phyloP scores from a whole-genome alignment of 768 basidiomycete genomes.

The Trametes maxima region DNA sequence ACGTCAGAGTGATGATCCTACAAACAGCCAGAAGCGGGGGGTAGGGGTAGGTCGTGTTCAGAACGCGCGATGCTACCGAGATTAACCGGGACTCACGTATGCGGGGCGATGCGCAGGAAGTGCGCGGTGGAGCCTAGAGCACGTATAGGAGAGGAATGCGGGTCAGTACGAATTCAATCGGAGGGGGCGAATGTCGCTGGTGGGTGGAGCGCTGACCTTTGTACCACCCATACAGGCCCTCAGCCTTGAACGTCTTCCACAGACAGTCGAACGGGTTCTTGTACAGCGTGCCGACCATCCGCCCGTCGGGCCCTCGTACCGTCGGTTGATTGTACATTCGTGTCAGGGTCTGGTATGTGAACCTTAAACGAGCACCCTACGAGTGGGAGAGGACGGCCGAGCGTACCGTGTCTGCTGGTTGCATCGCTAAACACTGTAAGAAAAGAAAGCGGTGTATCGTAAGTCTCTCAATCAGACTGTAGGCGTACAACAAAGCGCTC shows the following conservation, averaged over 20 bases:
- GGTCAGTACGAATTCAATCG: no score
- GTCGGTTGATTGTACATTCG: constrained; percentile 96
- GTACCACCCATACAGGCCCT: constrained; percentile 90
- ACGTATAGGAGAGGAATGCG: neutral
- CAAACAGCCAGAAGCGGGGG: neutral
- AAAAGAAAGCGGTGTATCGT: constrained; percentile 2
- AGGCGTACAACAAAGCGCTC: constrained; percentile 35
- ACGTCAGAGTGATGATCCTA: constrained; percentile 87
- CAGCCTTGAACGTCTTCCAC: constrained; percentile 89
- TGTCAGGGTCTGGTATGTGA: constrained; percentile 64
- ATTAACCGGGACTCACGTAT: constrained; percentile 58
- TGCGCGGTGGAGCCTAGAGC: constrained; percentile 83
- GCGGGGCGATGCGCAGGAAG: constrained; percentile 87
- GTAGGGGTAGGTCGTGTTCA: neutral
- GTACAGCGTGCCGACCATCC: constrained; percentile 72
- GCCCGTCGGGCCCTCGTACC: constrained; percentile 64
- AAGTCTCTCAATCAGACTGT: neutral
- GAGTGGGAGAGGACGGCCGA: no score
- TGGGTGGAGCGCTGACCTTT: constrained; percentile 64
- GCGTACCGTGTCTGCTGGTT: constrained; percentile 83
- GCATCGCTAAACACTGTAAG: constrained; percentile 82
- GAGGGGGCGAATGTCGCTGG: no score
- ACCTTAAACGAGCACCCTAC: constrained; percentile 16
- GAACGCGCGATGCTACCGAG: neutral
- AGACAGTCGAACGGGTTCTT: constrained; percentile 92